Evolutionary conservation across 1,139 yeast genomes (phyloP).

Genomic region (Insectozyma bohioensis): DNA sequence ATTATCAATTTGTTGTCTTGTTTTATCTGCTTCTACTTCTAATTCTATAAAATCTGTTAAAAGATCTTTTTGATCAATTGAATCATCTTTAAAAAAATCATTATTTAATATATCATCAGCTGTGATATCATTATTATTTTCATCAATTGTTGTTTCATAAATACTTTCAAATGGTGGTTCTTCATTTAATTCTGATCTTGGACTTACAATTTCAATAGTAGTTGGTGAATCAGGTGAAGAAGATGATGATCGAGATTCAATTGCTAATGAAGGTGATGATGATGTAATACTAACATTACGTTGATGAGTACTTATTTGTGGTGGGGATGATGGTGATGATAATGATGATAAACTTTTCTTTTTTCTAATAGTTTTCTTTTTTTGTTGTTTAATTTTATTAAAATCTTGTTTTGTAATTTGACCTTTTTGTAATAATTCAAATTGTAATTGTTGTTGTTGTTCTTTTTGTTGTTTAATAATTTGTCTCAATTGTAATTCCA

Average conservation of each 20-base stretch:
- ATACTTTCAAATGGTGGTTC: conserved; percentile 7
- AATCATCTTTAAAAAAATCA: conserved; percentile 15
- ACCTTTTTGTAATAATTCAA: conserved; percentile 5
- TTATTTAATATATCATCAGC: conserved; percentile 18
- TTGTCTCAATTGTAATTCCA: conserved; percentile 5
- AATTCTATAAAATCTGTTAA: conserved; percentile 12
- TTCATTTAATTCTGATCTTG: conserved; percentile 16
- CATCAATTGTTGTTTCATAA: conserved; percentile 2
- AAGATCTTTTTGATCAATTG: conserved; percentile 3
- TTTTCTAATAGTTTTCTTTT: too few species aligned
- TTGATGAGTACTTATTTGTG: too few species aligned
- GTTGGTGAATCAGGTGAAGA: conserved; percentile 17
- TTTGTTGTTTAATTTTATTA: too few species aligned
- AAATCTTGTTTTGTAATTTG: conserved; percentile 7
- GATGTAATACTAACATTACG: too few species aligned
- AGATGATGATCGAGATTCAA: too few species aligned
- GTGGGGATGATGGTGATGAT: too few species aligned
- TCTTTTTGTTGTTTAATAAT: conserved; percentile 5
- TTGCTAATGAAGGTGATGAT: too few species aligned
- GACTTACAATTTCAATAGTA: conserved; percentile 18
- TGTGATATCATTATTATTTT: conserved; percentile 6
- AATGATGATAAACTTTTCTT: too few species aligned
- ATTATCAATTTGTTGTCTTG: conserved; percentile 1
- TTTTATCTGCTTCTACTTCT: conserved; percentile 9
- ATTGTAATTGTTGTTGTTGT: conserved; percentile 6